Evolutionary conservation across 805 yeast species (phyloP).

Genomic region (Starmerella floricola): DNA sequence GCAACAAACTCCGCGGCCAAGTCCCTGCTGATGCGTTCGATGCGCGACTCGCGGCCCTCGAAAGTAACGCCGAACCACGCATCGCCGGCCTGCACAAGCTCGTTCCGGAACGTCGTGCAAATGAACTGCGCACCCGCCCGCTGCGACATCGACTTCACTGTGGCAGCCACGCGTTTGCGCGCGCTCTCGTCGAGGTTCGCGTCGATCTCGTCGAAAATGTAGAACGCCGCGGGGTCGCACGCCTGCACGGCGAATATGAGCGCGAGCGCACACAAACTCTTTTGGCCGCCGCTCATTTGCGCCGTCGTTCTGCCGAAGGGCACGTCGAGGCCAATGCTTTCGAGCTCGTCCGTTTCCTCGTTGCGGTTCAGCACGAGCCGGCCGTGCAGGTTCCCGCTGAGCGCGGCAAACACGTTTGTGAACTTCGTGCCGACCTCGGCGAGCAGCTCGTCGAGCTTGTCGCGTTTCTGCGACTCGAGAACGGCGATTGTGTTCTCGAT

Average conservation of each 20-base stretch:
- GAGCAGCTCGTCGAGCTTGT: constrained; percentile 59
- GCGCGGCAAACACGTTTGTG: constrained; percentile 40
- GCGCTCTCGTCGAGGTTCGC: constrained; percentile 91
- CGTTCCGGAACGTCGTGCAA: constrained; percentile 92
- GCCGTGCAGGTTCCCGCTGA: constrained; percentile 80
- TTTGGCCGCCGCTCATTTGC: constrained; percentile 88
- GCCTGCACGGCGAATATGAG: constrained; percentile 85
- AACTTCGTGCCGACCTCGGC: constrained; percentile 1
- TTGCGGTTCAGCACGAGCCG: constrained; percentile 48
- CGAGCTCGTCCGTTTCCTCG: constrained; percentile 31
- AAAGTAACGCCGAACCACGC: constrained; percentile 80
- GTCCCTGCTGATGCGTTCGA: constrained; percentile 53
- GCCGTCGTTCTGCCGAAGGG: constrained; percentile 84
- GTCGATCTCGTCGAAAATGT: constrained; percentile 90
- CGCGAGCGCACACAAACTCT: constrained; percentile 91
- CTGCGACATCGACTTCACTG: constrained; percentile 52
- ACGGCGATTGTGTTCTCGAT: constrained; percentile 56
- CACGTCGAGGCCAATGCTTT: constrained; percentile 76
- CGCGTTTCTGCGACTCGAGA: constrained; percentile 65
- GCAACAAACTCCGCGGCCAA: constrained; percentile 79
- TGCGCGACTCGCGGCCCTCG: constrained; percentile 66
- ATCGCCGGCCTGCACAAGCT: constrained; percentile 77
- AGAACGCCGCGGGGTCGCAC: constrained; percentile 96
- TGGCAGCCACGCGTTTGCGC: constrained; percentile 69
- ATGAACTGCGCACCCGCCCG: constrained; percentile 52